Percentiles rank a stretch among this genome's conserved stretches.
Evolutionary conservation across 2,329 filamentous ascomycete species (phyloP).

Genomic region (Clarireedia sp.): DNA sequence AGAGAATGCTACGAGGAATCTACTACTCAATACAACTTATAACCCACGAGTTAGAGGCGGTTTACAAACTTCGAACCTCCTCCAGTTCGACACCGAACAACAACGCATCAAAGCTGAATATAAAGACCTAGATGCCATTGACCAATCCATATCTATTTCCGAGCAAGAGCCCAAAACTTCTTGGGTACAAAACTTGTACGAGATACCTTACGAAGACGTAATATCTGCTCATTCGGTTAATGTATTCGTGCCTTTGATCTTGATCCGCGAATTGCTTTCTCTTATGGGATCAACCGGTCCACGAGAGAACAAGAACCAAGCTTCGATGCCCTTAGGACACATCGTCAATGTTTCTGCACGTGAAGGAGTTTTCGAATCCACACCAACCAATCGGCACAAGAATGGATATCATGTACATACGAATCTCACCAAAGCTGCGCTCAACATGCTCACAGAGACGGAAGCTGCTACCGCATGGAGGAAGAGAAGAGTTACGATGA

Average conservation of each 20-base stretch:
- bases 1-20: not conserved
- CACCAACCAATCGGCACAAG: constrained; percentile 3
- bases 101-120: not conserved
- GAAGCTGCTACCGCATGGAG: constrained; percentile 15
- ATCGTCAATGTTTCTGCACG: constrained; percentile 17
- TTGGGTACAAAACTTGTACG: constrained; percentile 13
- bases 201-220: constrained; percentile 18
- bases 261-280: constrained; percentile 14
- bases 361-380: constrained; percentile 16
- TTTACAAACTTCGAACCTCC: not conserved
- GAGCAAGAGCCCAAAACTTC: constrained; percentile 8
- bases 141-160: not conserved
- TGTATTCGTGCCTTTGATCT: constrained; percentile 16
- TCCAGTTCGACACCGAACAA: constrained; percentile 1
- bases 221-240: constrained; percentile 18
- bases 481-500: constrained; percentile 12
- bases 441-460: constrained; percentile 19
- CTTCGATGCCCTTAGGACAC: constrained; percentile 3
- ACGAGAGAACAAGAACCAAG: no score
- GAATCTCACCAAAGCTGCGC: constrained; percentile 17
- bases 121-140: not conserved
- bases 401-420: constrained; percentile 17
- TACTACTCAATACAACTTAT: not conserved
- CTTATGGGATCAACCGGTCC: constrained; percentile 7
- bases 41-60: not conserved